Evolutionary conservation across 257 asterid genomes (phyloP).

Genomic region (Linaria vulgaris): DNA sequence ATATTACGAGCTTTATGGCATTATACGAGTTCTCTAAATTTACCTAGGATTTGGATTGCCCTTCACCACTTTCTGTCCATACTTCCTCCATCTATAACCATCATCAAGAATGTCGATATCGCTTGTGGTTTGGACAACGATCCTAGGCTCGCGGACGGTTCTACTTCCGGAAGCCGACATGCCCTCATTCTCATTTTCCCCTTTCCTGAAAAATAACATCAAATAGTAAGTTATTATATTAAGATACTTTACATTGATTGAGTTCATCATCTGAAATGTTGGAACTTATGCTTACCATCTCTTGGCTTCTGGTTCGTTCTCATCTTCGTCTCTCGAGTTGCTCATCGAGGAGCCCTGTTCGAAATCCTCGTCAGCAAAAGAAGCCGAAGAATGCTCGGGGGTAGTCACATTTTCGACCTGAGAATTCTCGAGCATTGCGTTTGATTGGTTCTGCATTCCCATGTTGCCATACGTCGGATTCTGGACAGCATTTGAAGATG

Average conservation of each 20-base stretch:
- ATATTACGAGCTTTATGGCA: background rate
- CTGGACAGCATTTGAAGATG: slow-evolving; percentile 56
- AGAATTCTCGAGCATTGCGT: slow-evolving; percentile 38
- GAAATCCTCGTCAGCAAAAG: slow-evolving; percentile 80
- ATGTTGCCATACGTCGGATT: slow-evolving; percentile 30
- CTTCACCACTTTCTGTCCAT: slow-evolving; percentile 93
- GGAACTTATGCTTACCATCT: slow-evolving; percentile 57
- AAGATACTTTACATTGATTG: background rate
- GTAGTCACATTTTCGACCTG: slow-evolving; percentile 38
- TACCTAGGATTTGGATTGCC: slow-evolving; percentile 96
- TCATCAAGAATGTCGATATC: slow-evolving; percentile 94
- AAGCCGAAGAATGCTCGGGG: slow-evolving; percentile 71
- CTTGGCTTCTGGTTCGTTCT: slow-evolving; percentile 72
- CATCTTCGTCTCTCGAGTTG: slow-evolving; percentile 68
- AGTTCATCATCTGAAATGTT: background rate
- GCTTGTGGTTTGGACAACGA: slow-evolving; percentile 94
- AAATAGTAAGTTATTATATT: background rate
- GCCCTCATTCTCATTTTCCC: slow-evolving; percentile 66
- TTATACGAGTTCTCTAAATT: background rate
- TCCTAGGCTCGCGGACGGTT: slow-evolving; percentile 82
- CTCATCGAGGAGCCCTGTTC: slow-evolving; percentile 75
- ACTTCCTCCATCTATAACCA: slow-evolving; percentile 95
- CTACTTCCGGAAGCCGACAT: slow-evolving; percentile 66
- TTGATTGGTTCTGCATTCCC: slow-evolving; percentile 39
- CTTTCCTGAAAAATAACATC: slow-evolving; percentile 54